These are phyloP conservation scores for Picocystis sp. DNA, from an alignment of 163 green algal genomes.

Conservation along the genomic window DNA sequence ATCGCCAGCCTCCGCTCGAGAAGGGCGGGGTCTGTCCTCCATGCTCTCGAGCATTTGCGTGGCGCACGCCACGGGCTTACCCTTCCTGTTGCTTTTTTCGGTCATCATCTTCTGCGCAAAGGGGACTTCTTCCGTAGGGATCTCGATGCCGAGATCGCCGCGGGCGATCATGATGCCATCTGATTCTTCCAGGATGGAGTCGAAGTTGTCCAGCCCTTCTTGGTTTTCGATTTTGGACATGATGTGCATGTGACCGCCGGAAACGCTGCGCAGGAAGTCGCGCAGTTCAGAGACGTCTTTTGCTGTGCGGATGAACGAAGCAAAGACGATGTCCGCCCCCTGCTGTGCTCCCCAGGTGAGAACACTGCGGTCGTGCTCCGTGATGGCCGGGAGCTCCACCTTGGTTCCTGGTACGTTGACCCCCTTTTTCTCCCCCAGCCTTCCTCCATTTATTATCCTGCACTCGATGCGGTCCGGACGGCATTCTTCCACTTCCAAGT, in stretches of 20 bases:
- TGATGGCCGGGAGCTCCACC: conserved; percentile 18
- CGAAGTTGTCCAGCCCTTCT: conserved; percentile 46
- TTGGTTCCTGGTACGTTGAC: conserved; percentile 20
- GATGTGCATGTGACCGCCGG: conserved; percentile 43
- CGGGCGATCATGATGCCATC: conserved; percentile 62
- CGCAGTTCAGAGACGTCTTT: conserved; percentile 50
- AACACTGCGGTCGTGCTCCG: conserved; percentile 41
- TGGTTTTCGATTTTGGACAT: conserved; percentile 76
- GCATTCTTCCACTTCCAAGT: conserved; percentile 5
- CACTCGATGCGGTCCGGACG: conserved; percentile 11
- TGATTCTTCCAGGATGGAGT: conserved; percentile 55
- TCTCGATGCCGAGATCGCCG: conserved; percentile 49
- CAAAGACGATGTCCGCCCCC: conserved; percentile 55
- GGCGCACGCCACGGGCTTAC: conserved; percentile 37
- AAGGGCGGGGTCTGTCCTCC: conserved; percentile 43
- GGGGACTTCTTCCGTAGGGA: conserved; percentile 35
- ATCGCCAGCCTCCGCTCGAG: conserved; percentile 53
- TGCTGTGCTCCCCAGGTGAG: conserved; percentile 52
- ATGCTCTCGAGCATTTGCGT: conserved; percentile 60
- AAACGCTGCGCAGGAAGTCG: conserved; percentile 36
- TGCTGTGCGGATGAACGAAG: conserved; percentile 55
- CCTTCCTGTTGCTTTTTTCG: conserved; percentile 27
- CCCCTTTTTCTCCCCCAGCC: conserved; percentile 19
- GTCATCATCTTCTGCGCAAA: conserved; percentile 54
- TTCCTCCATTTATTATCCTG: conserved; percentile 33